Base-by-base conservation (phyloP, 2,329 filamentous ascomycete species). In the Phyllosticta citribraziliensis region DNA sequence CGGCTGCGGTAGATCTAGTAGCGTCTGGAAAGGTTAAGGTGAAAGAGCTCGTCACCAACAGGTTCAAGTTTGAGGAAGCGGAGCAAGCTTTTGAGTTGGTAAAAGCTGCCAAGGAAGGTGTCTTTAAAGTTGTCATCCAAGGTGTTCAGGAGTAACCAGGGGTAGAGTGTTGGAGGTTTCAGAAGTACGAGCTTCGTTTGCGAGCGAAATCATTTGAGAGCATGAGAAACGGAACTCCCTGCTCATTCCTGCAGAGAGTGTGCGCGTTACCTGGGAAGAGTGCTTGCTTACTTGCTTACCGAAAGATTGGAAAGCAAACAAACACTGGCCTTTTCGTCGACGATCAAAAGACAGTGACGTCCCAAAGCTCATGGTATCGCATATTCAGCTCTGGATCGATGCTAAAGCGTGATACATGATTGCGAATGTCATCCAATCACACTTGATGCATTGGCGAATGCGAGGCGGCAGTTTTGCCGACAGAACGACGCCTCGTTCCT, bases 41-140 rank as follows among this genome's bases (percentile, higher is more conserved):
- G 2, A 75, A 76, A 66, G 65, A 66, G 4, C 63, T 77, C 22
- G 73, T 78, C 40, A 78, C 73, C 0, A 70, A 76, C 61, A 68
- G 72, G 2, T 77, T 70, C 66, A 70, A 70, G 24, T 79, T 80
- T 62, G 77, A 80, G 56, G 64, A 80, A 30, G 75, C 79, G 0
- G 76, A 78, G 60, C 67, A 79, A 54, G 79, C 79, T 0, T 82
- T 82, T 63, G 73, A 79, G 57, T 62, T 76, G 30, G 76, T 79
- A 0, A 74, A 73, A 51, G 69, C 64, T n/a, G 65, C 60, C 1
- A 62, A 72, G 51, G 73, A 71, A 70, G 57, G 73, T 56, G 73
- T 77, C 0, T 71, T 78, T 56, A 78, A 78, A 64, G 76, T 78
- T 1, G 71, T 79, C 11, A 78, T 79, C 61, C 70, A 74, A 50